Percentiles rank a stretch among this genome's conserved stretches.
Evolutionary conservation across 805 yeast genomes (phyloP).

Genomic region (Clavispora vitiphila): DNA sequence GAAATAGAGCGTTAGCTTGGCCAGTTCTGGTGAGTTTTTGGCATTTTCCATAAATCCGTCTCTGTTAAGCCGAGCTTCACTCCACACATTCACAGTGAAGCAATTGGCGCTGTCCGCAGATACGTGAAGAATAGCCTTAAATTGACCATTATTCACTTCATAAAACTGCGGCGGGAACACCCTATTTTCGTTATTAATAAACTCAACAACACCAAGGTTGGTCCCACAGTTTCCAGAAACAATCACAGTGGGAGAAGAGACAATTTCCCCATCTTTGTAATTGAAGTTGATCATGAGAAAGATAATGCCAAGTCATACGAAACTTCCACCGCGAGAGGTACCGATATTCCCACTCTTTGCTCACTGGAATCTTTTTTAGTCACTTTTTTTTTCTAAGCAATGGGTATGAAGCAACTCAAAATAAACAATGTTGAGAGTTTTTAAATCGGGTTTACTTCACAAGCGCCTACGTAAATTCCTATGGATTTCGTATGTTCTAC

Average conservation of each 20-base stretch:
- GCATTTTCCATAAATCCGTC: slow-evolving; percentile 22
- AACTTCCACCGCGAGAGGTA: too few relatives aligned
- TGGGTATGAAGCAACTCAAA: too few relatives aligned
- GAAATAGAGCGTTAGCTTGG: slow-evolving; percentile 19
- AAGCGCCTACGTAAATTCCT: too few relatives aligned
- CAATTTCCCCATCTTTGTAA: slow-evolving; percentile 31
- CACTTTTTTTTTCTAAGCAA: too few relatives aligned
- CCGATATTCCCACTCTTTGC: too few relatives aligned
- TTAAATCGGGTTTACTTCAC: too few relatives aligned
- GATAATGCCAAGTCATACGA: too few relatives aligned
- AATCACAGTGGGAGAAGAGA: slow-evolving; percentile 36
- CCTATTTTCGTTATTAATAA: slow-evolving; percentile 27
- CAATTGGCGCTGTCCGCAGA: slow-evolving; percentile 59
- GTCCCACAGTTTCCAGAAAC: slow-evolving; percentile 26
- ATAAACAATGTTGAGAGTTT: too few relatives aligned
- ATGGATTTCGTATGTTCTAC: too few relatives aligned
- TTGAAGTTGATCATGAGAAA: slow-evolving; percentile 26
- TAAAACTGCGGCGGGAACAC: slow-evolving; percentile 65
- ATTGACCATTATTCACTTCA: slow-evolving; percentile 65
- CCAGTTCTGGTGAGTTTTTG: slow-evolving; percentile 20
- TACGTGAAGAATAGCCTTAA: slow-evolving; percentile 71
- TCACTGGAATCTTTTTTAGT: too few relatives aligned
- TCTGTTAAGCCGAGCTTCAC: slow-evolving; percentile 24
- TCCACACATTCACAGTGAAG: slow-evolving; percentile 46
- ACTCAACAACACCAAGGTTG: slow-evolving; percentile 25